These are phyloP conservation scores for Meira miltonrushii DNA, from an alignment of 1,284 basidiomycete species.

Conservation along the genomic window DNA sequence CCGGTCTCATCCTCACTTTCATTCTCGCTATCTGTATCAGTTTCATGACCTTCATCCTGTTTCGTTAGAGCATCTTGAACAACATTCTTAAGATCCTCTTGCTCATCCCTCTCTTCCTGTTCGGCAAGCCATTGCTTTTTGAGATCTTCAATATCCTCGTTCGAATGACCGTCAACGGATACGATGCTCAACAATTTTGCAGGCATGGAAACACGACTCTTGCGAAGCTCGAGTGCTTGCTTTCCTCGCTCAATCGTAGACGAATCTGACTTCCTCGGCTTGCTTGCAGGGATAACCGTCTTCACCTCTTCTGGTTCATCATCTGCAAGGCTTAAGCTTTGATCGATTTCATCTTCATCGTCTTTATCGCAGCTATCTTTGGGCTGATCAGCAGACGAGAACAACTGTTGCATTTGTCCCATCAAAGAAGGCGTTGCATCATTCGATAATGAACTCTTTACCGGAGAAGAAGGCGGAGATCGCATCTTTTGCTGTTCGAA, in stretches of 20 bases:
- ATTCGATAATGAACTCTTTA: neutral
- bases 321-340: neutral
- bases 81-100: neutral
- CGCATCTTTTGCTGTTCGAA: neutral
- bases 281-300: too few relatives aligned
- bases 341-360: slow-evolving; percentile 8
- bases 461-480: slow-evolving; percentile 5
- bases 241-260: neutral
- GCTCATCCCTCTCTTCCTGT: neutral
- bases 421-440: neutral
- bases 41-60: neutral
- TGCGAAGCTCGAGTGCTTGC: neutral
- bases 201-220: slow-evolving; percentile 2
- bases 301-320: slow-evolving; percentile 1
- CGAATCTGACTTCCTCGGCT: too few relatives aligned
- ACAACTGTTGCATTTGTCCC: slow-evolving; percentile 2
- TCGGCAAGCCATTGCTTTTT: slow-evolving; percentile 5
- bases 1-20: neutral
- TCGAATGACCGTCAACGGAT: neutral
- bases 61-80: neutral
- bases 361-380: neutral
- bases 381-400: neutral
- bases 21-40: neutral
- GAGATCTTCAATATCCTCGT: neutral
- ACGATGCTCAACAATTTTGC: neutral